A percentile compares a stretch with the other conserved stretches of the same genome.
phyloP scores from a whole-genome alignment of 441 rosid species.

The Syzygium syzygioides region DNA sequence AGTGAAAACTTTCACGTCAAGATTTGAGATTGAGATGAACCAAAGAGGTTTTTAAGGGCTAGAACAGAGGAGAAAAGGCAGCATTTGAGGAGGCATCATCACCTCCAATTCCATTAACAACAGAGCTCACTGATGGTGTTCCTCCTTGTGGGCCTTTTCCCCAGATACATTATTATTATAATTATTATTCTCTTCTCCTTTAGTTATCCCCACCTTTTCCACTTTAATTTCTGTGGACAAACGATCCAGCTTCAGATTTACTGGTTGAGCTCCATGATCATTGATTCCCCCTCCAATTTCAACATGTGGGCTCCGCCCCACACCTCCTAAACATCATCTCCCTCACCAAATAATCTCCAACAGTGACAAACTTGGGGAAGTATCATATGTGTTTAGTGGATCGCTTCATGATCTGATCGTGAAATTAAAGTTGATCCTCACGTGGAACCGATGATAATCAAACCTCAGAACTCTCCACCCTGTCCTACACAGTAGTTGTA shows the following conservation, averaged over 20 bases:
- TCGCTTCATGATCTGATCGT: neutral
- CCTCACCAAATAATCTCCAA: neutral
- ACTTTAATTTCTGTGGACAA: neutral
- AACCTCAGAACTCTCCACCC: neutral
- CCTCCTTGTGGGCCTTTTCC: slow-evolving; percentile 43
- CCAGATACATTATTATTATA: neutral
- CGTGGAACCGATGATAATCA: neutral
- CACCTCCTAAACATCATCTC: neutral
- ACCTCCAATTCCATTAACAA: slow-evolving; percentile 44
- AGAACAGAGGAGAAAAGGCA: neutral
- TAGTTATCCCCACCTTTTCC: neutral
- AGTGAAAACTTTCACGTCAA: slow-evolving; percentile 6
- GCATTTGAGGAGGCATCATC: slow-evolving; percentile 34
- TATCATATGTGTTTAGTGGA: neutral
- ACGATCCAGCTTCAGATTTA: neutral
- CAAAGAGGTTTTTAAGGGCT: neutral
- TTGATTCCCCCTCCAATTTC: neutral
- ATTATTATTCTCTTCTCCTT: neutral
- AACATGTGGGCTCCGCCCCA: neutral
- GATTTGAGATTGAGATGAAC: neutral
- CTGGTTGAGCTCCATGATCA: neutral
- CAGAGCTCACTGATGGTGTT: slow-evolving; percentile 44
- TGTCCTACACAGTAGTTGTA: neutral
- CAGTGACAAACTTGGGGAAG: neutral
- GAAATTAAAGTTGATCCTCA: neutral